Evolutionary conservation across 441 rosid genomes (phyloP).

Genomic region (Croton laevigatus): DNA sequence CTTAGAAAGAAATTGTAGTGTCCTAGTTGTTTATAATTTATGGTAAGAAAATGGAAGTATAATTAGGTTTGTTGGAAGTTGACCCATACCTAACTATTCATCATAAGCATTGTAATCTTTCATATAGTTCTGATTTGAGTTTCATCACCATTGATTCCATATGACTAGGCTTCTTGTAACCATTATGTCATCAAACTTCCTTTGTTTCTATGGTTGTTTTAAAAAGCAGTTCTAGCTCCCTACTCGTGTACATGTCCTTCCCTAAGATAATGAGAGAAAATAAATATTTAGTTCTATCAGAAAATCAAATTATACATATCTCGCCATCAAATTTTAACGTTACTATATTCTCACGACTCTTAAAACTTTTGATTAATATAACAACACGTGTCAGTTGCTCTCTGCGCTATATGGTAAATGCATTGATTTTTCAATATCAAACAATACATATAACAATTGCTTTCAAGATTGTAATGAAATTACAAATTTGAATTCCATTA

Average conservation of each 20-base stretch:
- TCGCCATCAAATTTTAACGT: too few species aligned
- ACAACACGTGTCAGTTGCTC: too few species aligned
- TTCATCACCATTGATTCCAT: slow-evolving; percentile 32
- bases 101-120: background rate
- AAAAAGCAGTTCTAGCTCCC: slow-evolving; percentile 3
- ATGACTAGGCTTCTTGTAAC: slow-evolving; percentile 17
- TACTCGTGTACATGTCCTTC: background rate
- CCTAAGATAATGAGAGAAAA: background rate
- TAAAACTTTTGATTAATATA: too few species aligned
- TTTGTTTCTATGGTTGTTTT: slow-evolving; percentile 17
- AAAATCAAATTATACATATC: too few species aligned
- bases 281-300: background rate
- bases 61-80: slow-evolving; percentile 20
- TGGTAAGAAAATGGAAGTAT: background rate
- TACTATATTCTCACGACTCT: too few species aligned
- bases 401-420: too few species aligned
- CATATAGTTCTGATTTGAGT: slow-evolving; percentile 19
- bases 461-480: too few species aligned
- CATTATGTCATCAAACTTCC: slow-evolving; percentile 26
- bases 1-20: too few species aligned
- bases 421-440: too few species aligned
- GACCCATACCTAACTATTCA: slow-evolving; percentile 25
- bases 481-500: too few species aligned
- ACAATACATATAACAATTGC: too few species aligned
- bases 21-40: background rate